Base-by-base conservation (phyloP, 805 yeast species). In the Suhomyces sp. region DNA sequence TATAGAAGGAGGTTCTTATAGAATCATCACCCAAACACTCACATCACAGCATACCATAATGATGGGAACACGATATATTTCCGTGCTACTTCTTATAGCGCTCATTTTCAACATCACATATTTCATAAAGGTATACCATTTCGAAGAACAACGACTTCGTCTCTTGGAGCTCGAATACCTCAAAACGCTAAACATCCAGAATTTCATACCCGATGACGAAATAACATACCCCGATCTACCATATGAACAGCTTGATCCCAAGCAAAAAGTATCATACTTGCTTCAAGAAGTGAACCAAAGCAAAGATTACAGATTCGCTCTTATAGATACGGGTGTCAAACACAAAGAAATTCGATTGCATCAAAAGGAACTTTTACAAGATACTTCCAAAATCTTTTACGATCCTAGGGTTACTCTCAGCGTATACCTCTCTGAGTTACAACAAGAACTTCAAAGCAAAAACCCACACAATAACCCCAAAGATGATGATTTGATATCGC, bases 391-490 rank as follows among this genome's bases (percentile, higher is more conserved):
- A 22, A n/a, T 42, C 7, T 32, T 13, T 29, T 43, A 29, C 25
- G 57, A 52, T 31, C 56, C 57, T 7, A 40, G 57, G 17, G 38
- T 49, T 36, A 52, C 57, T 6, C 22, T 51, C 4, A 25, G 51
- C 6, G 47, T 50, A n/a, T 52, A 51, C 33, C 36, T 37, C 16
- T 22, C 33, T 8, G 44, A 36, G 12, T 16, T 43, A 8, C 20
- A 17, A 12, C 25, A 24, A 18, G 34, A 28, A 26, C 28, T 28
- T 4, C 18, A 10, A 13, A 20, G 21, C 17, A 22, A 26, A 11
- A 37, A 30, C 33, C 37, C 40, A n/a, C 14, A 30, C n/a, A 39
- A 31, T 28, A 33, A 50, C 46, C 36, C 35, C 42, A 18, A 12
- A 6, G 17, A 22, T 12, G 18, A 25, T 19, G 13, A 16, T 28